Evolutionary conservation across 495 filamentous ascomycete species (phyloP).

Genomic region (Penicillium mononematosum): DNA sequence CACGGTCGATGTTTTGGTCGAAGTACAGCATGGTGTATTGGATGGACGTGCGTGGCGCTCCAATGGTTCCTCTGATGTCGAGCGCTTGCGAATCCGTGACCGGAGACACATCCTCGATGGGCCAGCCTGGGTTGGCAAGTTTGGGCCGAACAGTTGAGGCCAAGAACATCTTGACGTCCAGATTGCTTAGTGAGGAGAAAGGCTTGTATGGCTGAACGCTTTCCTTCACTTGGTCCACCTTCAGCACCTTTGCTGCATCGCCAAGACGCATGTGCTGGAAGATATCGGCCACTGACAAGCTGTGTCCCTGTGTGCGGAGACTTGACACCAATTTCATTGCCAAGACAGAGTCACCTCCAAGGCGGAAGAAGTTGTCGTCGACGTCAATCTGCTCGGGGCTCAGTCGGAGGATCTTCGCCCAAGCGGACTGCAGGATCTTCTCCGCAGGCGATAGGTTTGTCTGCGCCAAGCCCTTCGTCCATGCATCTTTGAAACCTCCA

Average conservation of each 20-base stretch:
- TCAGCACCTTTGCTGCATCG: slow-evolving; percentile 37
- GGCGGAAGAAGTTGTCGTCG: slow-evolving; percentile 48
- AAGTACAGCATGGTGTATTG: slow-evolving; percentile 49
- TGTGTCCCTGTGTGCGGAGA: slow-evolving; percentile 35
- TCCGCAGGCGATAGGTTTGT: slow-evolving; percentile 35
- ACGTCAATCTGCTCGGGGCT: slow-evolving; percentile 36
- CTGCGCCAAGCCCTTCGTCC: slow-evolving; percentile 22
- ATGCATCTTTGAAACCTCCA: slow-evolving; percentile 24
- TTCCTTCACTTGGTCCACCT: slow-evolving; percentile 22
- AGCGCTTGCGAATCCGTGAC: slow-evolving; percentile 45
- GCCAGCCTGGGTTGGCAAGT: slow-evolving; percentile 32
- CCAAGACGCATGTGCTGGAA: slow-evolving; percentile 50
- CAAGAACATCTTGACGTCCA: slow-evolving; percentile 30
- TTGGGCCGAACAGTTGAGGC: slow-evolving; percentile 27
- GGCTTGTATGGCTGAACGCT: slow-evolving; percentile 28
- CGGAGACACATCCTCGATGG: slow-evolving; percentile 34
- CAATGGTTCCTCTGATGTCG: slow-evolving; percentile 52
- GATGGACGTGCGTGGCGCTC: slow-evolving; percentile 41
- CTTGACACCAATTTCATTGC: slow-evolving; percentile 48
- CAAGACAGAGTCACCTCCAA: slow-evolving; percentile 47
- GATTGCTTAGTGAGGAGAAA: slow-evolving; percentile 38
- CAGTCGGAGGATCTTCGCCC: slow-evolving; percentile 47
- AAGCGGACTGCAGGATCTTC: slow-evolving; percentile 41
- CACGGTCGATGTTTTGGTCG: slow-evolving; percentile 26
- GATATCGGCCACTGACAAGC: slow-evolving; percentile 40